Percentiles rank a stretch among this genome's conserved stretches.
Conservation (phyloP, 75 land plant species). For the Isoetes taiwanensis region DNA sequence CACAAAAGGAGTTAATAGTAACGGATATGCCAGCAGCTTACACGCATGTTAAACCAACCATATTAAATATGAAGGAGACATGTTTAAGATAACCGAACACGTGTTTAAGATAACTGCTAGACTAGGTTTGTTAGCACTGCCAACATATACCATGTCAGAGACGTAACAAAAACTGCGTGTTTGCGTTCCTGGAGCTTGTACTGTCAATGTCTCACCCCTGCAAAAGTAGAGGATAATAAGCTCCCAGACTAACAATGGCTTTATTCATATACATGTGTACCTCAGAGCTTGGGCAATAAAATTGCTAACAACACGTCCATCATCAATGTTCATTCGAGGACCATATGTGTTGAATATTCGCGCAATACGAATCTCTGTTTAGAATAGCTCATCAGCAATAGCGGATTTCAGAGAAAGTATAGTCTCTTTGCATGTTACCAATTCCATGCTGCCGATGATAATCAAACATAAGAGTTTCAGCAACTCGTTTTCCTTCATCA, state of each 20-base stretch:
- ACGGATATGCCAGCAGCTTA: background rate
- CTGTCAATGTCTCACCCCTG: slow-evolving; percentile 76
- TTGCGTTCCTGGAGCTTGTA: slow-evolving; percentile 87
- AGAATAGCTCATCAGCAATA: background rate
- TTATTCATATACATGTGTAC: slow-evolving; percentile 19
- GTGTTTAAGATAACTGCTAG: background rate
- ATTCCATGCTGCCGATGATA: slow-evolving; percentile 95
- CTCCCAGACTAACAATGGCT: background rate
- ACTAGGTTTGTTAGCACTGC: background rate
- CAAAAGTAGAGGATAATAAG: background rate
- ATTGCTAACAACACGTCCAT: slow-evolving; percentile 97
- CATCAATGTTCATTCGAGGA: slow-evolving; percentile 93
- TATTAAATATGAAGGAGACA: background rate
- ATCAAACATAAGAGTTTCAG: slow-evolving; percentile 92
- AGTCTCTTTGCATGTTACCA: slow-evolving; percentile 39
- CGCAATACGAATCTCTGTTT: slow-evolving; percentile 76
- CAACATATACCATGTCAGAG: slow-evolving; percentile 70
- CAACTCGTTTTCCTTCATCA: slow-evolving; percentile 96
- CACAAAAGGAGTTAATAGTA: background rate
- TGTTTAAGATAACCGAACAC: background rate
- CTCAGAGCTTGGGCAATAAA: slow-evolving; percentile 88
- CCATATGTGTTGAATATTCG: slow-evolving; percentile 97
- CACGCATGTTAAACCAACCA: background rate
- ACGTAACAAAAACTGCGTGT: slow-evolving; percentile 91
- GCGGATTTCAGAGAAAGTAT: too few species aligned